Conservation (phyloP, 306 rosid species). For the Crataegus laevigata region DNA sequence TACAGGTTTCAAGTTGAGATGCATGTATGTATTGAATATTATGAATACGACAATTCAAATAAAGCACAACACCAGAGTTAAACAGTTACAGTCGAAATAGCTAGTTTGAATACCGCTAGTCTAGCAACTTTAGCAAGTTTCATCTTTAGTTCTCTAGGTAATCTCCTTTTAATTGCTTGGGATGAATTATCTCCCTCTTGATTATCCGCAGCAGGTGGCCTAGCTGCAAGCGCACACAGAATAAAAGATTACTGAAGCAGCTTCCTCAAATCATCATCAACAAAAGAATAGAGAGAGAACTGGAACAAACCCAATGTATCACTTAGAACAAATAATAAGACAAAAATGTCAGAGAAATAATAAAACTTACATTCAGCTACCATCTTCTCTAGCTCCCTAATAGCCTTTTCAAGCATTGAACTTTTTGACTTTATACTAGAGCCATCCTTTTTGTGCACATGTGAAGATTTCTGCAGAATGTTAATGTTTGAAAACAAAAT, state of each 20-base stretch:
- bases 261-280: constrained; percentile 8
- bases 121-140: constrained; percentile 98
- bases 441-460: constrained; percentile 70
- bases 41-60: neutral
- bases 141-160: constrained; percentile 92
- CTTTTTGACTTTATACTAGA: constrained; percentile 66
- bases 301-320: neutral
- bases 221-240: constrained; percentile 51
- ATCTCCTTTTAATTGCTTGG: constrained; percentile 86
- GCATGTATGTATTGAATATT: neutral
- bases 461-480: constrained; percentile 60
- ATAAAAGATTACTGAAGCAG: constrained; percentile 14
- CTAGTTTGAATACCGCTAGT: constrained; percentile 59
- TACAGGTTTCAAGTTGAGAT: neutral
- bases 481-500: constrained; percentile 14
- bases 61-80: constrained; percentile 12
- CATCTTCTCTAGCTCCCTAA: constrained; percentile 86
- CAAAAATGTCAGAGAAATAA: constrained; percentile 12
- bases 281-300: constrained; percentile 3
- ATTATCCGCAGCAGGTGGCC: constrained; percentile 84
- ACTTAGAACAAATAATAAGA: neutral
- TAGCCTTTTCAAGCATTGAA: constrained; percentile 87
- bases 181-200: constrained; percentile 67
- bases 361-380: constrained; percentile 84
- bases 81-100: constrained; percentile 1